These are phyloP conservation scores for Malassezia equina DNA, from an alignment of 1,284 basidiomycete species.

Conservation along the genomic window DNA sequence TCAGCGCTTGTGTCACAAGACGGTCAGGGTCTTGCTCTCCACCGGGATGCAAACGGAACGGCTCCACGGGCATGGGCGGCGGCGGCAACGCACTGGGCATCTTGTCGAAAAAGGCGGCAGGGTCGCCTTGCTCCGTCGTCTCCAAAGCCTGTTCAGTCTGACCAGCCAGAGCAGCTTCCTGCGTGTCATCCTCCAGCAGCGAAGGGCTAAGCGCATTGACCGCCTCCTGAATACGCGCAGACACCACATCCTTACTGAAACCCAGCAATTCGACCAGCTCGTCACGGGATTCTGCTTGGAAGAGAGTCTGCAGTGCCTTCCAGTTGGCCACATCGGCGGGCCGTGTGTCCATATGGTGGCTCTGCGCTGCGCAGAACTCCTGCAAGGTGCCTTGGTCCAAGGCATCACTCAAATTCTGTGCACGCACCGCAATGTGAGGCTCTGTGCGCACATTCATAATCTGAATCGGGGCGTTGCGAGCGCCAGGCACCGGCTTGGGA, in stretches of 20 bases:
- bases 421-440: slow-evolving; percentile 65
- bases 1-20: slow-evolving; percentile 81
- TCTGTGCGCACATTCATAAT: slow-evolving; percentile 58
- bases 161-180: neutral
- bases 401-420: slow-evolving; percentile 61
- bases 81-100: neutral
- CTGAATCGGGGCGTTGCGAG: slow-evolving; percentile 47
- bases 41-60: slow-evolving; percentile 80
- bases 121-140: neutral
- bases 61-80: slow-evolving; percentile 34
- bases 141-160: neutral
- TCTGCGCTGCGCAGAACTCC: slow-evolving; percentile 40
- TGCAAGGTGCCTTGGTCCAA: slow-evolving; percentile 52
- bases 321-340: slow-evolving; percentile 53
- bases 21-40: slow-evolving; percentile 80
- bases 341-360: slow-evolving; percentile 49
- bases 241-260: slow-evolving; percentile 80
- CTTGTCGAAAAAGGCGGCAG: slow-evolving; percentile 4
- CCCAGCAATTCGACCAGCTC: slow-evolving; percentile 84
- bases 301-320: slow-evolving; percentile 79
- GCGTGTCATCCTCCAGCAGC: neutral
- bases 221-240: slow-evolving; percentile 67
- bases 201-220: slow-evolving; percentile 57
- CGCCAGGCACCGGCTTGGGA: slow-evolving; percentile 57
- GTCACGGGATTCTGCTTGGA: slow-evolving; percentile 75